phyloP scores from a whole-genome alignment of 345 rosid genomes.

The Salix viminalis region DNA sequence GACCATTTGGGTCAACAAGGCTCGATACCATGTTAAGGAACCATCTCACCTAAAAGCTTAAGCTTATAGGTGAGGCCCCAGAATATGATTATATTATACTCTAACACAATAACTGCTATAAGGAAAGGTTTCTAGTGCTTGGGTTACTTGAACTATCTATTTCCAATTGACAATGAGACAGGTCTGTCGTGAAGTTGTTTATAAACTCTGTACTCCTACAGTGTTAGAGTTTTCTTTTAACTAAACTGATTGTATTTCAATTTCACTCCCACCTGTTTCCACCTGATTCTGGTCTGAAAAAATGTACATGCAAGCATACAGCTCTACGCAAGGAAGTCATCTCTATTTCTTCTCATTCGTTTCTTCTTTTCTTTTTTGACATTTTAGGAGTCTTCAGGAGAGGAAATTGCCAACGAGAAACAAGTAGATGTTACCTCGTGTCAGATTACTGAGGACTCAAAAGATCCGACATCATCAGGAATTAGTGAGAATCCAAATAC shows the following conservation, averaged over 20 bases:
- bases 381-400: conserved; percentile 25
- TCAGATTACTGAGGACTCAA: conserved; percentile 14
- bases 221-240: background rate
- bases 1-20: too few relatives aligned
- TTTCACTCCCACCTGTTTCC: too few relatives aligned
- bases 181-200: background rate
- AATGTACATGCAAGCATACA: background rate
- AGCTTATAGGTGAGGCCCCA: too few relatives aligned
- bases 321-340: background rate
- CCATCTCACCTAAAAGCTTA: too few relatives aligned
- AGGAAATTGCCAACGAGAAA: conserved; percentile 13
- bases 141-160: background rate
- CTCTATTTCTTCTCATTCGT: background rate
- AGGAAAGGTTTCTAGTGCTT: background rate
- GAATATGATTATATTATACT: too few relatives aligned
- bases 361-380: conserved; percentile 3
- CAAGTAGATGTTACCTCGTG: conserved; percentile 17
- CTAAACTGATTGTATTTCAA: background rate
- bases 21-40: too few relatives aligned
- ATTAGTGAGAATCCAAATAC: conserved; percentile 28
- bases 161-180: background rate
- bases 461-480: conserved; percentile 25
- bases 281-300: background rate
- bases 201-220: background rate
- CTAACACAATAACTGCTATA: too few relatives aligned